These are phyloP conservation scores for Cladobotryum protrusum DNA, from an alignment of 2,329 filamentous ascomycete genomes.

Conservation along the genomic window DNA sequence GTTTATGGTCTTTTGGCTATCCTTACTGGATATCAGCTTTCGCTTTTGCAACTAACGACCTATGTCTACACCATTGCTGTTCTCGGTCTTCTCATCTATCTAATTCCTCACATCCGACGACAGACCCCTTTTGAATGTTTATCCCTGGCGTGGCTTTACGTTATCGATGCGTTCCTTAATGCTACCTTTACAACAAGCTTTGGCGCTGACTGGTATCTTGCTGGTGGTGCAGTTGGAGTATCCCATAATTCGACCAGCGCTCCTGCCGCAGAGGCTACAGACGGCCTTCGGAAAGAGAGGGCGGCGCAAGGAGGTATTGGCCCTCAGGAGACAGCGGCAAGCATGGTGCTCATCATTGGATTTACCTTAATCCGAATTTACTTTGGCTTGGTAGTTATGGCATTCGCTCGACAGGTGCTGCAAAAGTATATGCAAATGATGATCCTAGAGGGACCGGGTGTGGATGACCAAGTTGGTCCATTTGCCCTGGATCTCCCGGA, in stretches of 20 bases:
- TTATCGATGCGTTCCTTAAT: conserved; percentile 77
- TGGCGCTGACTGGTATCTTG: conserved; percentile 78
- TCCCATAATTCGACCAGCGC: conserved; percentile 13
- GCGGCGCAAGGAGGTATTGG: conserved; percentile 30
- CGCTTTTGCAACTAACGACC: conserved; percentile 77
- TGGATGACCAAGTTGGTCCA: conserved; percentile 51
- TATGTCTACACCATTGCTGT: conserved; percentile 80
- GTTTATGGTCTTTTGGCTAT: conserved; percentile 86
- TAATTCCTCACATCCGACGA: conserved; percentile 73
- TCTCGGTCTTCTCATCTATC: conserved; percentile 60
- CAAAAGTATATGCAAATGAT: conserved; percentile 52
- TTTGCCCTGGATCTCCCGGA: conserved; percentile 66
- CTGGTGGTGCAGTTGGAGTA: conserved; percentile 46
- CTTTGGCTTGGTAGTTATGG: conserved; percentile 76
- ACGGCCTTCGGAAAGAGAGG: conserved; percentile 28
- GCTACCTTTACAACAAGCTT: conserved; percentile 76
- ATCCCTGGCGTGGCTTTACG: conserved; percentile 77
- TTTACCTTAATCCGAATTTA: conserved; percentile 76
- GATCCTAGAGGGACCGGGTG: conserved; percentile 42
- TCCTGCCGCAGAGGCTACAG: conserved; percentile 27
- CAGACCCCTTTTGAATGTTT: conserved; percentile 75
- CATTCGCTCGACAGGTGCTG: conserved; percentile 72
- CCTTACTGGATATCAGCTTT: conserved; percentile 78
- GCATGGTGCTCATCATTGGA: conserved; percentile 66
- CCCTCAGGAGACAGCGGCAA: conserved; percentile 60